A percentile compares a stretch with the other conserved stretches of the same genome.
Conservation (phyloP, 2,329 filamentous ascomycete species). For the Claviceps spartinae region DNA sequence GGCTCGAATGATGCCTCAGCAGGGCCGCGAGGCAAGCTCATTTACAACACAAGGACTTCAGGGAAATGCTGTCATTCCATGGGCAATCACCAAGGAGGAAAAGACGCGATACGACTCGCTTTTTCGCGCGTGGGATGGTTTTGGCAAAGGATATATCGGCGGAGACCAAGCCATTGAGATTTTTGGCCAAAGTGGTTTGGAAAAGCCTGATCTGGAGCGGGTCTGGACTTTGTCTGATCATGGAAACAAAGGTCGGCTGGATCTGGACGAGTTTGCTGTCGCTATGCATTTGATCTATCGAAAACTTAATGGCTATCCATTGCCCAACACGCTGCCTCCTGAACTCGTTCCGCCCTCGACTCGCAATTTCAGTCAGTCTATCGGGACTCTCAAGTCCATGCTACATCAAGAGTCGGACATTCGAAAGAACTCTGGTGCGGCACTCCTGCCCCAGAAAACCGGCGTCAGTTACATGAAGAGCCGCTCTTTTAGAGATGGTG, state of each 20-base stretch:
- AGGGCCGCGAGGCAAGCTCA: slow-evolving; percentile 68
- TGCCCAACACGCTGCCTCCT: slow-evolving; percentile 74
- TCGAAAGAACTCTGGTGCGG: slow-evolving; percentile 78
- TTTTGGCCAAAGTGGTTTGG: slow-evolving; percentile 87
- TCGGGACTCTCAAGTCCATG: slow-evolving; percentile 83
- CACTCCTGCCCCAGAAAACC: slow-evolving; percentile 85
- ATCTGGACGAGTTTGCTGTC: slow-evolving; percentile 94
- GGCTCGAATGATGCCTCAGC: slow-evolving; percentile 93
- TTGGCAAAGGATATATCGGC: slow-evolving; percentile 82
- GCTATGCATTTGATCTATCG: slow-evolving; percentile 99
- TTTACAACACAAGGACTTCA: slow-evolving; percentile 80
- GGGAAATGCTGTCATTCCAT: slow-evolving; percentile 91
- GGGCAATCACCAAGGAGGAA: slow-evolving; percentile 97
- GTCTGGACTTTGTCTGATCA: slow-evolving; percentile 93
- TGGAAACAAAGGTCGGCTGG: slow-evolving; percentile 83
- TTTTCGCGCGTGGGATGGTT: slow-evolving; percentile 92
- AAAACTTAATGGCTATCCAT: slow-evolving; percentile 87
- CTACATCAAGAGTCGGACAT: slow-evolving; percentile 80
- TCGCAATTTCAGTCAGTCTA: slow-evolving; percentile 81
- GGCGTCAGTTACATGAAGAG: slow-evolving; percentile 97
- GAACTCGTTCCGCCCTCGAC: slow-evolving; percentile 93
- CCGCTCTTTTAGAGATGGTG: slow-evolving; percentile 69
- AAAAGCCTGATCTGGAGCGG: slow-evolving; percentile 77
- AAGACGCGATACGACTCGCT: slow-evolving; percentile 93
- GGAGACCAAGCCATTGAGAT: slow-evolving; percentile 93